phyloP scores from a whole-genome alignment of 2,329 filamentous ascomycete genomes.

The Magnaporthales sp. region DNA sequence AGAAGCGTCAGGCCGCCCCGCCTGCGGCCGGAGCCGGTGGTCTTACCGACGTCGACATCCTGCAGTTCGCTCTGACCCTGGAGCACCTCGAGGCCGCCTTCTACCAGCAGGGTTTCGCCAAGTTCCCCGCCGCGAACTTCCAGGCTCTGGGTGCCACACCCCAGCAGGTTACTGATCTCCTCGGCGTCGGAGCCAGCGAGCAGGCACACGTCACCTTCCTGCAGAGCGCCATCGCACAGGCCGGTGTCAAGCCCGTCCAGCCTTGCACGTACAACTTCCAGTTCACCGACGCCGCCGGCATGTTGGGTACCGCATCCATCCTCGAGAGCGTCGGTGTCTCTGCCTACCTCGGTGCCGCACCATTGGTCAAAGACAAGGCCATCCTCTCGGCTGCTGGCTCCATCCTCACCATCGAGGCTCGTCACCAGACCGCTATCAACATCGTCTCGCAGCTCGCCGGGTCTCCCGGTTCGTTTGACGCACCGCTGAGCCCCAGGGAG shows the following conservation, averaged over 20 bases:
- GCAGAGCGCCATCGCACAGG: constrained; percentile 50
- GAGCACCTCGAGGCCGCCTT: constrained; percentile 68
- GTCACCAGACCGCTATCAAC: constrained; percentile 67
- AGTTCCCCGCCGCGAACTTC: constrained; percentile 59
- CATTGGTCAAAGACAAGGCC: constrained; percentile 48
- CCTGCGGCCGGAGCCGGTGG: constrained; percentile 32
- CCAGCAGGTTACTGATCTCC: constrained; percentile 48
- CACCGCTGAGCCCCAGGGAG: constrained; percentile 56
- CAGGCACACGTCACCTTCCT: constrained; percentile 51
- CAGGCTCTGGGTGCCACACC: constrained; percentile 48
- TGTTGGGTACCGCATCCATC: constrained; percentile 61
- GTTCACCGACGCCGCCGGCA: constrained; percentile 54
- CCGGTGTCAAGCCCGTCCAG: constrained; percentile 56
- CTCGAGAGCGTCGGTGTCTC: constrained; percentile 67
- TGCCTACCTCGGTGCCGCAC: constrained; percentile 65
- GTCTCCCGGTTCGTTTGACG: constrained; percentile 62
- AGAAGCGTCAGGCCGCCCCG: constrained; percentile 41
- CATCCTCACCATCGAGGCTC: constrained; percentile 65
- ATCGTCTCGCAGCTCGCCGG: constrained; percentile 46
- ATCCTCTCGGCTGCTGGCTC: constrained; percentile 59
- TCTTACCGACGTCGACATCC: constrained; percentile 44
- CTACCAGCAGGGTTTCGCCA: constrained; percentile 61
- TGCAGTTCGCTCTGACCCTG: constrained; percentile 60
- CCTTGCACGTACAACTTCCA: constrained; percentile 66
- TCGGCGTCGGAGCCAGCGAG: constrained; percentile 55